Base-by-base conservation (phyloP, 352 stramenopile species). In the Pythium rhizo-oryzae region DNA sequence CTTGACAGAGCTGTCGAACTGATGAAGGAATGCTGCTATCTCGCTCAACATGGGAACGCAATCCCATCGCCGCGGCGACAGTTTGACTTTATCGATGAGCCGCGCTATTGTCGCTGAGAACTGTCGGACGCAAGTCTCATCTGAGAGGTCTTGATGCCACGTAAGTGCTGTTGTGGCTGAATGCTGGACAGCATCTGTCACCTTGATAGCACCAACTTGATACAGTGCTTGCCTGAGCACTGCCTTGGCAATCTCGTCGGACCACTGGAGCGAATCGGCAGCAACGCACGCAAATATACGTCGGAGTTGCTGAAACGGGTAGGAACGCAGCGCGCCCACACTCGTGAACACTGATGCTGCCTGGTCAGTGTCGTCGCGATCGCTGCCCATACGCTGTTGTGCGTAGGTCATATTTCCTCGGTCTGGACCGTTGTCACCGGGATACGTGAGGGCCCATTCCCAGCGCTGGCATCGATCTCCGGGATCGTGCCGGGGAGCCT, bases 391-490 rank as follows among this genome's bases (percentile, higher is more conserved):
- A 18, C 78, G 21, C 25, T 37, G 47, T 4, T 80, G 70, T 0
- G 81, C 56, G 52, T 90, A 90, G 19, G 81, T 65, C 8, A 76
- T 13, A 21, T 90, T 92, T 4, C 80, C 80, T 21, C 80, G 69
- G 8, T 63, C 15, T 19, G 51, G 33, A 13, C 55, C 76, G 9
- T 67, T 67, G 3, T 54, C 65, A 12, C 66, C 72, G 33, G 84
- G 81, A 55, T 73, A 81, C n/a, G 24, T 54, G 19, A 85, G 76
- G 35, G 76, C 72, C 84, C 84, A 90, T 39, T 85, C 76, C 39
- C 78, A 62, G 4, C 66, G 19, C 41, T 54, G 12, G 44, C 1
- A 8, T n/a, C 33, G 1, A 35, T 51, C 37, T 43, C 9, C 16
- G 25, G 8, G 11, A 16, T 13, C 21, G 39, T 52, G 21, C 13